Percentiles rank a stretch among this genome's conserved stretches.
Evolutionary conservation across 1,139 yeast genomes (phyloP).

Genomic region (Hanseniaspora gamundiae): DNA sequence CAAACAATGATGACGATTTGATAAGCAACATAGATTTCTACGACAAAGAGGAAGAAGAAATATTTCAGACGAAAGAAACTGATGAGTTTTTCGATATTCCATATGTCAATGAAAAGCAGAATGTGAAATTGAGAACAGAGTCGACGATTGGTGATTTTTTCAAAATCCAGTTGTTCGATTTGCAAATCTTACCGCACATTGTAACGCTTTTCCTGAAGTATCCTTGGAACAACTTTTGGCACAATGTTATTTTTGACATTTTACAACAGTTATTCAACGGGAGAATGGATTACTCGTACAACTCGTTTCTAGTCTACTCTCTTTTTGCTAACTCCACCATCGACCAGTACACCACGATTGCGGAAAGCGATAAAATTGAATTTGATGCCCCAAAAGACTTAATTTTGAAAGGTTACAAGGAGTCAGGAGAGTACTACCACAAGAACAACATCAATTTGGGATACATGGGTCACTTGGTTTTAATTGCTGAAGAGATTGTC

Average conservation of each 20-base stretch:
- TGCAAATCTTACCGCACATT: slow-evolving; percentile 65
- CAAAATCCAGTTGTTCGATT: slow-evolving; percentile 77
- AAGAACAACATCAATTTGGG: slow-evolving; percentile 69
- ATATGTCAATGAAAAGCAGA: slow-evolving; percentile 47
- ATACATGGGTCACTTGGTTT: slow-evolving; percentile 92
- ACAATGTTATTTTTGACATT: slow-evolving; percentile 93
- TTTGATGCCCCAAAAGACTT: slow-evolving; percentile 66
- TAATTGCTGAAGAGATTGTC: slow-evolving; percentile 94
- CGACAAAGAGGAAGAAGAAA: slow-evolving; percentile 9
- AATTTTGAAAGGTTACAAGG: slow-evolving; percentile 71
- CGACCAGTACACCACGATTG: slow-evolving; percentile 11
- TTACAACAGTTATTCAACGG: slow-evolving; percentile 95
- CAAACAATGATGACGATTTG: neutral
- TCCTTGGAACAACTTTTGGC: slow-evolving; percentile 97
- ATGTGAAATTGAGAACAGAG: slow-evolving; percentile 41
- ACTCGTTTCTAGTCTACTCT: slow-evolving; percentile 53
- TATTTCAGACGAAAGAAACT: slow-evolving; percentile 15
- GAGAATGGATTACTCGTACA: slow-evolving; percentile 85
- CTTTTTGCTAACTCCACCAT: slow-evolving; percentile 21
- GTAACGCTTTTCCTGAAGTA: slow-evolving; percentile 76
- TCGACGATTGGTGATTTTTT: slow-evolving; percentile 87
- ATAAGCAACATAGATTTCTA: slow-evolving; percentile 2
- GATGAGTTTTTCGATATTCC: slow-evolving; percentile 35
- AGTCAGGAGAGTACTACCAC: slow-evolving; percentile 58
- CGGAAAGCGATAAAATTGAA: slow-evolving; percentile 61